Base-by-base conservation (phyloP, 768 basidiomycete species). In the Amanita pseudoporphyria region DNA sequence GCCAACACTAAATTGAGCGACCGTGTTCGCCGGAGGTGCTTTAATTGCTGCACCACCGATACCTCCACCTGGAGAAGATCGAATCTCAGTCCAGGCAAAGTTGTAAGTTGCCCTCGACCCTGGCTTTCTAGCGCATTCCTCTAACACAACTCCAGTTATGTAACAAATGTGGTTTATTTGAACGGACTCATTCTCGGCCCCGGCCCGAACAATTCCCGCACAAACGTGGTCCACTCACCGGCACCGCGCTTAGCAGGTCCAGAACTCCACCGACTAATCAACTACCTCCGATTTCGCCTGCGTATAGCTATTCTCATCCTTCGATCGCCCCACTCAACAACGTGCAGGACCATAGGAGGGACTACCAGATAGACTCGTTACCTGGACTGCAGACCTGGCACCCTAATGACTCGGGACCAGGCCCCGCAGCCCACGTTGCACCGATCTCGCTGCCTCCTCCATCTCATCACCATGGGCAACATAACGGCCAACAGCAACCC, bases 21-120 rank as follows among this genome's bases (percentile, higher is more conserved):
- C 60, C 74, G 84, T 35, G 82, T 89, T 43, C 74, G 87, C 22
- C 66, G 87, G 32, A 69, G 85, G 41, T 89, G 87, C 64, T 88
- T 84, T 74, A 89, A 89, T 62, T 89, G 87, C 64, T 82, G 82
- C 62, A 88, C 86, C 21, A 87, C 87, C 12, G 87, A 89, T 54
- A 88, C 87, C 28, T 82, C 81, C 44, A 88, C 86, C 21, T 89
- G 87, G 87, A 67, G 87, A 31, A 67, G 87, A 52, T 81, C 78
- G 13, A 87, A 84, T 58, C 74, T 89, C 52, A 81, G 77, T 52
- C 86, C 85, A 1, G 87, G 87, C 22, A 89, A 89, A 76, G 87
- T 89, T 56, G 72, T 75, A 51, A 43, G 72, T 72, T 14, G 32
- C 30, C 22, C 32, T 42, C 9, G 46, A 32, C 31, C 26, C 35